Conservation (phyloP, 2,329 filamentous ascomycete genomes). For the Microdochium paspali region DNA sequence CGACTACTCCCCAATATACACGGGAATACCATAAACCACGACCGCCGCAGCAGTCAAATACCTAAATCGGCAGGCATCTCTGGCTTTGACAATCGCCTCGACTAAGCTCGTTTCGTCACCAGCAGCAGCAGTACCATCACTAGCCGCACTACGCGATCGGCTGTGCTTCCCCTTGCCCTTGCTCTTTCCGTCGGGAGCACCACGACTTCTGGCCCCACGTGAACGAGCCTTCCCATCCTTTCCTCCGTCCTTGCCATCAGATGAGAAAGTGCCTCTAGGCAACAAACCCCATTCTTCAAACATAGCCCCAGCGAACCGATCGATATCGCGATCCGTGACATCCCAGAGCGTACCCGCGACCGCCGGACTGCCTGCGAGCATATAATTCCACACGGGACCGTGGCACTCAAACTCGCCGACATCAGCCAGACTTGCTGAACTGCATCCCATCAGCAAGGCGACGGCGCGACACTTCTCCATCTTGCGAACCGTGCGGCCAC, state of each 20-base stretch:
- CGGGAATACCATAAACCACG: conserved; percentile 89
- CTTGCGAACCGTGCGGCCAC: conserved; percentile 70
- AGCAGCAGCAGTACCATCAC: conserved; percentile 9
- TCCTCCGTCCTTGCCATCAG: conserved; percentile 17
- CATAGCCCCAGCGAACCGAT: conserved; percentile 72
- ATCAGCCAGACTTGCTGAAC: conserved; percentile 70
- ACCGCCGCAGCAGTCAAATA: conserved; percentile 92
- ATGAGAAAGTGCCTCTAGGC: conserved; percentile 28
- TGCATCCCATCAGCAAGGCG: conserved; percentile 89
- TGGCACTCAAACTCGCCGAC: conserved; percentile 85
- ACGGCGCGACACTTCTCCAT: conserved; percentile 67
- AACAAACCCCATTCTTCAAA: conserved; percentile 85
- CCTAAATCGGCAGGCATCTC: conserved; percentile 72
- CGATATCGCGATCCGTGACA: conserved; percentile 94
- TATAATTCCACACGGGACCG: conserved; percentile 84
- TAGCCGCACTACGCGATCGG: conserved; percentile 8
- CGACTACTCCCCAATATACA: conserved; percentile 51
- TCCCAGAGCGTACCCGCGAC: conserved; percentile 94
- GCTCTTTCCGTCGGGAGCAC: conserved; percentile 11
- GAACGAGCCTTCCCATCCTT: conserved; percentile 16
- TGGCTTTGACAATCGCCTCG: conserved; percentile 69
- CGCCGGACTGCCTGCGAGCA: conserved; percentile 78
- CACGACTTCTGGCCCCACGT: conserved; percentile 16
- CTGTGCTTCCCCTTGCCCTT: conserved; percentile 17
- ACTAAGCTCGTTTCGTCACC: conserved; percentile 47